phyloP scores from a whole-genome alignment of 768 basidiomycete species.

The Auricularia sp. region DNA sequence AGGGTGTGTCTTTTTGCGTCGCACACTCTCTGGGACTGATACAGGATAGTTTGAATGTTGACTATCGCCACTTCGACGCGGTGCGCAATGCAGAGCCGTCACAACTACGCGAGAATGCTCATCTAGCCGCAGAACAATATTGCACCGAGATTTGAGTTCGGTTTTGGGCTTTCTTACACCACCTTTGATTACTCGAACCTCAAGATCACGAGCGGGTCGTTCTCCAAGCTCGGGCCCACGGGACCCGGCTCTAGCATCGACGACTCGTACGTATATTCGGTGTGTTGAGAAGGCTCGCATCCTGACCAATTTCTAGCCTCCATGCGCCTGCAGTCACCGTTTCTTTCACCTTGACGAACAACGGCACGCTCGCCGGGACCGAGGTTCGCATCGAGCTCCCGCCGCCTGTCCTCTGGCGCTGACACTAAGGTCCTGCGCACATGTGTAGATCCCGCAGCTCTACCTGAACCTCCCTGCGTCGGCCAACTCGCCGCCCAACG shows the following conservation, averaged over 20 bases:
- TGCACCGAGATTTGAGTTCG: conserved; percentile 39
- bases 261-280: conserved; percentile 29
- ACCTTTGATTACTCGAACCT: conserved; percentile 42
- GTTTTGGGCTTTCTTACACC: conserved; percentile 49
- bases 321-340: conserved; percentile 44
- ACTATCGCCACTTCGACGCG: conserved; percentile 47
- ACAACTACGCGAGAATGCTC: conserved; percentile 3
- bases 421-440: neutral
- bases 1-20: conserved; percentile 23
- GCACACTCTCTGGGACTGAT: conserved; percentile 31
- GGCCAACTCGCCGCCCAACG: conserved; percentile 38
- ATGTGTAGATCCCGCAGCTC: conserved; percentile 41
- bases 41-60: conserved; percentile 41
- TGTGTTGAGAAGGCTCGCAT: too few relatives aligned
- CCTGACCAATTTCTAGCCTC: conserved; percentile 25
- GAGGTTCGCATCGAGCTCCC: conserved; percentile 19
- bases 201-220: conserved; percentile 25
- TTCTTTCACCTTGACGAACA: conserved; percentile 44
- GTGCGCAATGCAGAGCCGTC: conserved; percentile 12
- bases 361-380: conserved; percentile 41
- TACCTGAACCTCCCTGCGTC: conserved; percentile 43
- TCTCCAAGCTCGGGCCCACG: conserved; percentile 19
- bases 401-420: neutral
- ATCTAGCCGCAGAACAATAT: conserved; percentile 20
- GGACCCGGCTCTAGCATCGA: conserved; percentile 44